Evolutionary conservation across 2,329 filamentous ascomycete genomes (phyloP).

Genomic region (Cladorrhinum sp.): DNA sequence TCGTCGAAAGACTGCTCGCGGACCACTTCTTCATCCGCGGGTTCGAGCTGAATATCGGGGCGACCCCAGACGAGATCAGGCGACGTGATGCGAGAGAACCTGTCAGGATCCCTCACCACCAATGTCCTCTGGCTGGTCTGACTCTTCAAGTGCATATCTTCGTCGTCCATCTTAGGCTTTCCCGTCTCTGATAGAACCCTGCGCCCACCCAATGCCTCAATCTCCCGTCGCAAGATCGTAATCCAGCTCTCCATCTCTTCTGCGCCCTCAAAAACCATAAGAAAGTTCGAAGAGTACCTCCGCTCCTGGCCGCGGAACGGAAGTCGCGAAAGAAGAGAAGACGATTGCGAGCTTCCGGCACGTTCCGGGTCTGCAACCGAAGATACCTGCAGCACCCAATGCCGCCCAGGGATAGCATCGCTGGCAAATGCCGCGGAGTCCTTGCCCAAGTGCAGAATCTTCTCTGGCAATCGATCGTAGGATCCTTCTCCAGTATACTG

Average conservation of each 20-base stretch:
- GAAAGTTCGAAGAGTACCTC: conserved; percentile 58
- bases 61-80: conserved; percentile 36
- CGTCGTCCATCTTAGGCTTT: conserved; percentile 44
- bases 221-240: conserved; percentile 62
- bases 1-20: conserved; percentile 50
- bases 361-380: conserved; percentile 62
- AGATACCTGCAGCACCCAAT: conserved; percentile 76
- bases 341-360: conserved; percentile 46
- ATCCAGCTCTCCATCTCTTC: conserved; percentile 78
- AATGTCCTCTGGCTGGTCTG: conserved; percentile 46
- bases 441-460: conserved; percentile 66
- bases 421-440: conserved; percentile 77
- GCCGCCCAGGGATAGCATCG: conserved; percentile 73
- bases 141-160: conserved; percentile 33
- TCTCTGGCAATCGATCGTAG: conserved; percentile 71
- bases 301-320: conserved; percentile 57
- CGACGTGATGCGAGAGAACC: conserved; percentile 40
- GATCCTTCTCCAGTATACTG: conserved; percentile 71
- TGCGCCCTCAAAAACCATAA: conserved; percentile 70
- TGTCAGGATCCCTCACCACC: conserved; percentile 47
- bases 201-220: conserved; percentile 67
- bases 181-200: conserved; percentile 60
- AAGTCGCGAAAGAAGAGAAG: conserved; percentile 64
- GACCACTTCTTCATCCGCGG: conserved; percentile 29
- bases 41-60: conserved; percentile 30